A percentile compares a stretch with the other conserved stretches of the same genome.
These are phyloP conservation scores for Leccinum obscurum DNA, from an alignment of 768 basidiomycete species.

Conservation along the genomic window DNA sequence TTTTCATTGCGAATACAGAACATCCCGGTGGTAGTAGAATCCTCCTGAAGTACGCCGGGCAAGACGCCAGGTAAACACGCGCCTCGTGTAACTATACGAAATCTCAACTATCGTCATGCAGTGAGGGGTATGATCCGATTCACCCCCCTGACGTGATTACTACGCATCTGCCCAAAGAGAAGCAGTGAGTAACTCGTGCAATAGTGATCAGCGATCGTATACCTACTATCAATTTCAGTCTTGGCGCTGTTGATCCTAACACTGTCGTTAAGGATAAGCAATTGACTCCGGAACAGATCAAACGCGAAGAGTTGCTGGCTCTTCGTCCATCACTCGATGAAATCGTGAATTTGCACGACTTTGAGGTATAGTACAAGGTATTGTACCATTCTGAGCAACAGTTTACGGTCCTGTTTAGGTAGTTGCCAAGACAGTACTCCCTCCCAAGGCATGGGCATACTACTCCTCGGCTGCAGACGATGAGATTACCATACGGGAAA, in stretches of 20 bases:
- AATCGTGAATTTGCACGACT: slow-evolving; percentile 88
- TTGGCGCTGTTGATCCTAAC: slow-evolving; percentile 67
- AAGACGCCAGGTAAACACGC: slow-evolving; percentile 71
- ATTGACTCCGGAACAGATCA: slow-evolving; percentile 68
- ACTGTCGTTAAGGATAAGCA: slow-evolving; percentile 63
- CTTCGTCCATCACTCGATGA: slow-evolving; percentile 71
- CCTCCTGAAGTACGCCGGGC: slow-evolving; percentile 82
- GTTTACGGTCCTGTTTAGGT: slow-evolving; percentile 42
- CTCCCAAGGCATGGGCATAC: slow-evolving; percentile 89
- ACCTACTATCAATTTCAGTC: slow-evolving; percentile 34
- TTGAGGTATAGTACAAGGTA: slow-evolving; percentile 66
- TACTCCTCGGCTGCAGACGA: slow-evolving; percentile 93
- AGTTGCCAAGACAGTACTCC: slow-evolving; percentile 76
- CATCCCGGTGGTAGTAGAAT: slow-evolving; percentile 81
- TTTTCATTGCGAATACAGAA: slow-evolving; percentile 35
- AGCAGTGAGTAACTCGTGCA: slow-evolving; percentile 54
- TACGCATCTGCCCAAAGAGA: slow-evolving; percentile 76
- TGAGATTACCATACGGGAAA: slow-evolving; percentile 85
- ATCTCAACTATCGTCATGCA: not conserved
- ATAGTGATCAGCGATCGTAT: not conserved
- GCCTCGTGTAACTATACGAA: not conserved
- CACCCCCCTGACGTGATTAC: slow-evolving; percentile 81
- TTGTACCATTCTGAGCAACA: too few species aligned
- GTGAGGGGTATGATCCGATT: slow-evolving; percentile 76
- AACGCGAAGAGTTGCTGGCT: slow-evolving; percentile 56